These are phyloP conservation scores for Nicotiana obtusifolia DNA, from an alignment of 257 asterid genomes.

Conservation along the genomic window DNA sequence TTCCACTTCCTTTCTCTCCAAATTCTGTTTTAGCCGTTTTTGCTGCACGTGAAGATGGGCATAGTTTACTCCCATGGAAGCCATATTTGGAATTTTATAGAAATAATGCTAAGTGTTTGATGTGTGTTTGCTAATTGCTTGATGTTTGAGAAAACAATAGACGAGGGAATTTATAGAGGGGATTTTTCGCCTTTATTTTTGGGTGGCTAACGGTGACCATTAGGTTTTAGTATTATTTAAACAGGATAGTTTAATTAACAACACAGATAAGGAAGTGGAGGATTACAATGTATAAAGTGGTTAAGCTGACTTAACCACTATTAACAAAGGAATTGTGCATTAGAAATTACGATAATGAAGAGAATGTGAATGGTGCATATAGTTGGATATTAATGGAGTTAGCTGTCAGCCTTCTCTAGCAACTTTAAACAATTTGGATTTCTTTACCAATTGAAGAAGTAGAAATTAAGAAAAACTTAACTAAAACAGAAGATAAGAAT, in stretches of 20 bases:
- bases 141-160: background rate
- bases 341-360: background rate
- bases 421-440: background rate
- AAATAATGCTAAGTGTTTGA: background rate
- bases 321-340: background rate
- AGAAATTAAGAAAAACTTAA: no score
- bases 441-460: no score
- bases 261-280: background rate
- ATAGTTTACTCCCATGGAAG: conserved; percentile 45
- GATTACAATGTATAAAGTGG: conserved; percentile 22
- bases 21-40: conserved; percentile 27
- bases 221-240: background rate
- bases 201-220: background rate
- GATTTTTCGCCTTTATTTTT: background rate
- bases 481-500: no score
- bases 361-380: background rate
- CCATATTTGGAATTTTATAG: conserved; percentile 18
- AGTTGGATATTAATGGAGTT: conserved; percentile 25
- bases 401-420: conserved; percentile 17
- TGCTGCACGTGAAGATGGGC: conserved; percentile 36
- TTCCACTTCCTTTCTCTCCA: conserved; percentile 27
- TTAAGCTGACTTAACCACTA: conserved; percentile 28
- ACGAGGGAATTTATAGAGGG: conserved; percentile 30
- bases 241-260: background rate
- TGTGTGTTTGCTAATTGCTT: background rate